phyloP scores from a whole-genome alignment of 78 protist genomes.

The Paulinella micropora region DNA sequence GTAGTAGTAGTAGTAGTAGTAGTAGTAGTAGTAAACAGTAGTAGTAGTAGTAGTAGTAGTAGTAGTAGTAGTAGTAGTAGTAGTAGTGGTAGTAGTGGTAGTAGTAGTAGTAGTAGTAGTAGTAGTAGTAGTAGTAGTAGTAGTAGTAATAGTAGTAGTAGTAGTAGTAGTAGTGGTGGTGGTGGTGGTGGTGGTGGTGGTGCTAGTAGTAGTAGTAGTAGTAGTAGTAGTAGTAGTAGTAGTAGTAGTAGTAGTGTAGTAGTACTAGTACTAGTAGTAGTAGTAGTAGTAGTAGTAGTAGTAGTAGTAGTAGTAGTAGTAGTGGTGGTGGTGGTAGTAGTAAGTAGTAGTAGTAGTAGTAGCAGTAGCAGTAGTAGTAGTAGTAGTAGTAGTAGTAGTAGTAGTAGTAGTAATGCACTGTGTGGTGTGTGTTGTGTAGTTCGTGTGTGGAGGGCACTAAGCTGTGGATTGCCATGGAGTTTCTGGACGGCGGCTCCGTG shows the following conservation, averaged over 20 bases:
- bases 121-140: neutral
- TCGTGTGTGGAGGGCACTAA: slow-evolving; percentile 52
- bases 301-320: neutral
- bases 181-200: too few species aligned
- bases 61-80: too few species aligned
- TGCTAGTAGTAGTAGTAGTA: too few species aligned
- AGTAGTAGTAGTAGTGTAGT: too few species aligned
- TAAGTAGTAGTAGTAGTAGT: too few species aligned
- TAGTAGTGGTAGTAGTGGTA: too few species aligned
- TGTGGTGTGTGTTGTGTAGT: too few species aligned
- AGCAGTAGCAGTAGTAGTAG: neutral
- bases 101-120: neutral
- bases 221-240: too few species aligned
- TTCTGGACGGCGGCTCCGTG: slow-evolving; percentile 76
- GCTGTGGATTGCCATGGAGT: slow-evolving; percentile 91
- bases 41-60: too few species aligned
- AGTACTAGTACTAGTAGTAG: too few species aligned
- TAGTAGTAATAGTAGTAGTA: neutral
- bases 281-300: neutral
- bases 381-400: neutral
- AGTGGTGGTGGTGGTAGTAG: neutral
- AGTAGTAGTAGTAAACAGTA: too few species aligned
- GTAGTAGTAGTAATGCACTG: neutral
- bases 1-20: neutral
- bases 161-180: neutral